phyloP scores from a whole-genome alignment of 106 monocot species.

The Acorus calamus region DNA sequence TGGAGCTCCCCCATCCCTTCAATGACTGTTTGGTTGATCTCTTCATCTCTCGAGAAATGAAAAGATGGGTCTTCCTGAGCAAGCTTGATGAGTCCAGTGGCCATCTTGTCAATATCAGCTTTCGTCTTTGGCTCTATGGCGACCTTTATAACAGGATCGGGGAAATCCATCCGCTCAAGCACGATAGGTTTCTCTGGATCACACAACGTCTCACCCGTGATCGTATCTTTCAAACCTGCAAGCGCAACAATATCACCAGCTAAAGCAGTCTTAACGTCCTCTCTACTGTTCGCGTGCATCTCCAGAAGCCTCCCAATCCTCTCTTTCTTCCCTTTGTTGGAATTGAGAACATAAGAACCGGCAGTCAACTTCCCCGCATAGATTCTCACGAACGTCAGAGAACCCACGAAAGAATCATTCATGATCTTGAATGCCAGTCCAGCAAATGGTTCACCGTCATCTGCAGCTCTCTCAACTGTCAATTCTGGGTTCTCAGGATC shows the following conservation, averaged over 20 bases:
- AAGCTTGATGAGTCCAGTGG: slow-evolving; percentile 80
- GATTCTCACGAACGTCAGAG: slow-evolving; percentile 83
- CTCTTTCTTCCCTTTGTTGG: slow-evolving; percentile 94
- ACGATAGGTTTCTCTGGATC: slow-evolving; percentile 86
- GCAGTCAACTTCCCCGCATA: slow-evolving; percentile 77
- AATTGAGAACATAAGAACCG: slow-evolving; percentile 87
- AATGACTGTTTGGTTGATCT: slow-evolving; percentile 96
- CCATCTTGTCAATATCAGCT: slow-evolving; percentile 96
- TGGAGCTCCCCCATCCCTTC: slow-evolving; percentile 99
- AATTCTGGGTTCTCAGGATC: slow-evolving; percentile 69
- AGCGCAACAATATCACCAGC: slow-evolving; percentile 95
- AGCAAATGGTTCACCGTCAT: slow-evolving; percentile 81
- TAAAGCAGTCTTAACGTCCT: slow-evolving; percentile 61
- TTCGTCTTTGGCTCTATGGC: slow-evolving; percentile 99
- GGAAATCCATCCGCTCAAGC: slow-evolving; percentile 97
- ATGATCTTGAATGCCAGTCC: slow-evolving; percentile 98
- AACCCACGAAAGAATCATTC: slow-evolving; percentile 94
- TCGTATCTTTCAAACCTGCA: slow-evolving; percentile 88
- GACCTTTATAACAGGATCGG: slow-evolving; percentile 98
- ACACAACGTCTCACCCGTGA: slow-evolving; percentile 90
- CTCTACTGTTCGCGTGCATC: slow-evolving; percentile 99
- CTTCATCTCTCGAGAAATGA: slow-evolving; percentile 97
- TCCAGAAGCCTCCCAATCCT: slow-evolving; percentile 91
- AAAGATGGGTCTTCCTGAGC: slow-evolving; percentile 98
- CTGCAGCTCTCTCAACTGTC: slow-evolving; percentile 49